These are phyloP conservation scores for Monosporascus sp. DNA, from an alignment of 2,329 filamentous ascomycete genomes.

Conservation along the genomic window DNA sequence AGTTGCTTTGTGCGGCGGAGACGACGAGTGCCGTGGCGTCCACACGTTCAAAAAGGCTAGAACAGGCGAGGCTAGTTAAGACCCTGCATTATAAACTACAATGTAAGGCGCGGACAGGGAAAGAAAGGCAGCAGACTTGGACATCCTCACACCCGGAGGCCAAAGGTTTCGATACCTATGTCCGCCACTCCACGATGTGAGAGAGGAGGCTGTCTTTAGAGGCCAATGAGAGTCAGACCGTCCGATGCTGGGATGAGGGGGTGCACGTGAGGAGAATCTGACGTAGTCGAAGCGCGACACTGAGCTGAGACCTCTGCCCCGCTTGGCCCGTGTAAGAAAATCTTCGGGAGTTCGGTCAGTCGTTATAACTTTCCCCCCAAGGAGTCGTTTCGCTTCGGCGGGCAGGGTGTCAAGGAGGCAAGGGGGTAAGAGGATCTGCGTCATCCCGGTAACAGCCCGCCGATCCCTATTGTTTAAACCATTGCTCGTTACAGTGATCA, in stretches of 20 bases:
- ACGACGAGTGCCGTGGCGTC: too few species aligned
- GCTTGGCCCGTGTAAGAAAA: slow-evolving; percentile 18
- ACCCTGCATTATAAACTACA: too few species aligned
- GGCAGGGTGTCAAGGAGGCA: slow-evolving; percentile 15
- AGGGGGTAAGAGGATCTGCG: slow-evolving; percentile 11
- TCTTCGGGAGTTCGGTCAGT: slow-evolving; percentile 16
- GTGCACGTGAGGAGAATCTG: not conserved
- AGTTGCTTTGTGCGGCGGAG: too few species aligned
- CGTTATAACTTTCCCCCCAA: slow-evolving; percentile 16
- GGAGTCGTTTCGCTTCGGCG: slow-evolving; percentile 15
- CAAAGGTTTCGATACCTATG: not conserved
- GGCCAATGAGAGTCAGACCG: not conserved
- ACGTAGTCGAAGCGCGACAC: not conserved
- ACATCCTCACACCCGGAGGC: too few species aligned
- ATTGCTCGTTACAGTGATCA: slow-evolving; percentile 10
- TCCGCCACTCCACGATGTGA: not conserved
- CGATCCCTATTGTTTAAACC: slow-evolving; percentile 3
- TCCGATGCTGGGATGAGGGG: not conserved
- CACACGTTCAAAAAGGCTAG: too few species aligned
- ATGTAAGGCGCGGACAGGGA: too few species aligned
- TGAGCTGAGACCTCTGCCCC: not conserved
- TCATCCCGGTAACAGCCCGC: slow-evolving; percentile 2
- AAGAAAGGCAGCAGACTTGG: too few species aligned
- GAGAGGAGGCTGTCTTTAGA: not conserved
- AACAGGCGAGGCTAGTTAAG: too few species aligned